phyloP scores from a whole-genome alignment of 2,329 filamentous ascomycete genomes.

The Chaetomium olivaceum region DNA sequence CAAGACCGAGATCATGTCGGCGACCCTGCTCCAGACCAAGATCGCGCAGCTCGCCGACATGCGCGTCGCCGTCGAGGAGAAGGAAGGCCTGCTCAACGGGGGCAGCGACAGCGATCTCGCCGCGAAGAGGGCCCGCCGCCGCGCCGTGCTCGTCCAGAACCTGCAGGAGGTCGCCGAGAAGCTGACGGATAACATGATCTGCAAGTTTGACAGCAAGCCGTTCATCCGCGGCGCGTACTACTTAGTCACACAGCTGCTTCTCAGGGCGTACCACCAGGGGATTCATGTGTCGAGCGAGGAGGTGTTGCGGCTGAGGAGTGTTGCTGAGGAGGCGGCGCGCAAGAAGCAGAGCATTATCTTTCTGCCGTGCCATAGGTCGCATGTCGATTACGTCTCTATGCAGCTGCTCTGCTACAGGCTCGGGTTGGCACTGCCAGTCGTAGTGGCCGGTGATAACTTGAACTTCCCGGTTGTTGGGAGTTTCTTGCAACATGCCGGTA shows the following conservation, averaged over 20 bases:
- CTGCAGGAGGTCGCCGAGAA: conserved; percentile 80
- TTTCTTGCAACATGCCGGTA: conserved; percentile 86
- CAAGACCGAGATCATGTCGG: conserved; percentile 73
- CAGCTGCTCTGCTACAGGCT: conserved; percentile 95
- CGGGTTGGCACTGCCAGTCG: conserved; percentile 82
- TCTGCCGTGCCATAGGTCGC: conserved; percentile 88
- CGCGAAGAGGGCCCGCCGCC: conserved; percentile 55
- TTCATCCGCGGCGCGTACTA: conserved; percentile 96
- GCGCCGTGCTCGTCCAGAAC: conserved; percentile 67
- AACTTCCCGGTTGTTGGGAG: conserved; percentile 89
- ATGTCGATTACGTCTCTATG: conserved; percentile 93
- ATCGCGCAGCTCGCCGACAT: conserved; percentile 75
- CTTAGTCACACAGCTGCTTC: conserved; percentile 80
- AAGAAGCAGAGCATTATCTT: conserved; percentile 97
- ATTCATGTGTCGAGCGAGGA: conserved; percentile 97
- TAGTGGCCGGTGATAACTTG: conserved; percentile 93
- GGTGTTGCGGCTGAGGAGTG: conserved; percentile 75
- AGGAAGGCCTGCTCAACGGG: conserved; percentile 66
- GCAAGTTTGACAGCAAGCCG: conserved; percentile 93
- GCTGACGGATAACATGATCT: conserved; percentile 94
- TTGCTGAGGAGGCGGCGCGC: conserved; percentile 77
- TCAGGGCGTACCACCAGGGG: conserved; percentile 91
- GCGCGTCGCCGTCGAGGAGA: conserved; percentile 73
- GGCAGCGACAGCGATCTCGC: conserved; percentile 54
- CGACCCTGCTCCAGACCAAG: conserved; percentile 70